Evolutionary conservation across 257 asterid genomes (phyloP), one percentile per base, ranked within the genome.

Genomic region (Nicotiana obtusifolia): DNA sequence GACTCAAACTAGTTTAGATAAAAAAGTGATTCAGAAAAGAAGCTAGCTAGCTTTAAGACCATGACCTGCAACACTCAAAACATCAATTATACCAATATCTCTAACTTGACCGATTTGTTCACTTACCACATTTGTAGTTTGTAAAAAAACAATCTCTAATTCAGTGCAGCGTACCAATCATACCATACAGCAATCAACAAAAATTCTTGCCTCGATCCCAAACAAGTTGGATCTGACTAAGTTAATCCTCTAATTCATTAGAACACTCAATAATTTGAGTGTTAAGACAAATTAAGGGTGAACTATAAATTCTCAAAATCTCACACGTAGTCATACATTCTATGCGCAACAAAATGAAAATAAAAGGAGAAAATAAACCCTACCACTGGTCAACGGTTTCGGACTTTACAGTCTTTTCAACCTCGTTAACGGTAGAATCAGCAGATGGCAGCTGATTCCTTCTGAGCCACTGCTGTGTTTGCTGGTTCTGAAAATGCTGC

Each of bases 401-500:
- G 19, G 98, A 90, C 82, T 95, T 98, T 5, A 95, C 90, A 41
- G 95, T 93, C 90, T 92, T 95, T 81, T 93, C 98, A 54, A 95
- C 95, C 91, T 95, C 98, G 1, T 92, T 94, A 30, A 86, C 85
- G 52, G 88, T 61, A 10, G 94, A 85, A 85, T 89, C 95, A 47
- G 89, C 64, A 60, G 86, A 86, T 26, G 87, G 67, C 78, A 85
- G 83, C 67, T 91, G 93, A 86, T 84, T 83, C 85, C 97, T 90
- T 60, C 93, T 90, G 67, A 93, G 91, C 99, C 99, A 95, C 84
- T 95, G 98, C 86, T 90, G 98, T 31, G 89, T 92, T 84, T 90
- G 76, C 76, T 67, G 76, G 16, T 35, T 67, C 76, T 67, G 54
- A 35, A 35, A 67, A 35, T 67, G 97, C 75, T 91, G 97, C 79